Conservation (phyloP, 129 eudicot species). For the Flaveria brownii region DNA sequence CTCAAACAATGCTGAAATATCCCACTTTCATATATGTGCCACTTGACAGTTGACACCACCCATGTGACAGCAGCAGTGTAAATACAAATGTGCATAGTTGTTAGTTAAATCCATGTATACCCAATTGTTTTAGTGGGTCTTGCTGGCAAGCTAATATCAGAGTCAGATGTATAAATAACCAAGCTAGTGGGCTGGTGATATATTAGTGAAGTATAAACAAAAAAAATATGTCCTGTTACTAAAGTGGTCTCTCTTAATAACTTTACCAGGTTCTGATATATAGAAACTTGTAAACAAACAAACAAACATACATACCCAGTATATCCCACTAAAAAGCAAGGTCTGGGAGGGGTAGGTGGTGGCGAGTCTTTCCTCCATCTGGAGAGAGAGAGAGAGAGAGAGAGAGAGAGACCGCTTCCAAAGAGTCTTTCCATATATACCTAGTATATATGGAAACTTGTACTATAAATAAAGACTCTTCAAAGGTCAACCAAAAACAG, state of each 20-base stretch:
- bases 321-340: too few species aligned
- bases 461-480: neutral
- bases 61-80: neutral
- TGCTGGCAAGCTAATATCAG: slow-evolving; percentile 11
- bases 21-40: slow-evolving; percentile 12
- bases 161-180: neutral
- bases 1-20: slow-evolving; percentile 9
- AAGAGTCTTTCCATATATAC: too few species aligned
- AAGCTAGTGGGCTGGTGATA: neutral
- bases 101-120: neutral
- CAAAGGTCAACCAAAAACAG: neutral
- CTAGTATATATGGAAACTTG: neutral
- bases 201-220: neutral
- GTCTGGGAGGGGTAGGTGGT: too few species aligned
- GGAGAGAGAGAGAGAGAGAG: too few species aligned
- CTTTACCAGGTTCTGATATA: neutral
- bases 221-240: slow-evolving; percentile 3
- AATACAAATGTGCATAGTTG: neutral
- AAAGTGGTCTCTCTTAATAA: neutral
- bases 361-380: too few species aligned
- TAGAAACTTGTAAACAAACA: neutral
- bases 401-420: too few species aligned
- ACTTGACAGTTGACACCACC: neutral
- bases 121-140: neutral
- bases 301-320: too few species aligned